Evolutionary conservation across 768 basidiomycete species (phyloP), one percentile per base, ranked within the genome.

Genomic region (Tylopilus rubrobrunneus): DNA sequence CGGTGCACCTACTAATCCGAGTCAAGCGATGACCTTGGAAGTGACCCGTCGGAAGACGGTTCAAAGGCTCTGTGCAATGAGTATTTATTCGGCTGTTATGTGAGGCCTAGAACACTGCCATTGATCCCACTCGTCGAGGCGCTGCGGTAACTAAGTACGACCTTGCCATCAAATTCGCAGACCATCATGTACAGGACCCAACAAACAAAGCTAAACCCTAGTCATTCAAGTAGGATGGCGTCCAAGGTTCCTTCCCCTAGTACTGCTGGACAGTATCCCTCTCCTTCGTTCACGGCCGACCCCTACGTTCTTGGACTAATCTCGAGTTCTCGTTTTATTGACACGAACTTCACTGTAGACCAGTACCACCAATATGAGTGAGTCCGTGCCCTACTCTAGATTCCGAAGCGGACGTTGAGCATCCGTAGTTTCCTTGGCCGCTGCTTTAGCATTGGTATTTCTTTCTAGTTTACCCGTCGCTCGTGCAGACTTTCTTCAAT

Each of bases 261-360:
- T 56, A 15, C 59, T 63, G 62, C 48, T 37, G 56, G 46, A n/a
- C 52, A 48, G 59, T 55, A 40, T 44, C 41, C 12, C 25, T 23
- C 31, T 28, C 48, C n/a, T 51, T 37, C 49, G n/a, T 52, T 60
- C 52, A 28, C 42, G 15, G 19, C 29, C n/a, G 36, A 19, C 31
- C 17, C 40, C 21, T 41, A 41, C 40, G 40, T 12, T n/a, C 10
- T n/a, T 39, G 49, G 11, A 19, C 19, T 6, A 25, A 49, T 42
- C 39, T 41, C 29, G 23, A 47, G 27, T 15, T 7, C 29, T 34
- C 14, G 4, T 44, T 40, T 40, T 39, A 36, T 33, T 45, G 33
- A 12, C 28, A 48, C 45, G 12, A 17, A 6, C 5, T 44, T 56
- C 31, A 36, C 42, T 55, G 11, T 47, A 28, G 40, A 56, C 29